Base-by-base conservation (phyloP, 2,329 filamentous ascomycete genomes). In the Fusarium sacchari region DNA sequence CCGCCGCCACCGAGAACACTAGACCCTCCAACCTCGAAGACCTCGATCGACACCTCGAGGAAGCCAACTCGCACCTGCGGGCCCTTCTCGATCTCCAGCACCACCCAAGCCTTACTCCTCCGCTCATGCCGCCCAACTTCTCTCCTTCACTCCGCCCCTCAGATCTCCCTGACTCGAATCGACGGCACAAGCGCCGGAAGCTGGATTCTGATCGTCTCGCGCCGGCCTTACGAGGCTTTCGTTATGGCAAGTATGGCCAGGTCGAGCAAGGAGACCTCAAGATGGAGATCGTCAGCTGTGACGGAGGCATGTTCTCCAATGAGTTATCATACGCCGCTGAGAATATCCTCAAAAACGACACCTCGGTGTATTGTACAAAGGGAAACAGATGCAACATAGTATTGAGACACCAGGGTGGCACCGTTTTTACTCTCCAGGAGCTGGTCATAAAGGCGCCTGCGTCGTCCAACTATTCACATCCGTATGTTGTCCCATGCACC, bases 201-300 rank as follows among this genome's bases (percentile, higher is more conserved):
- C 81, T 94, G 42, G 92, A 94, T 76, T 86, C 88, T 3, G 91
- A 93, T 70, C 86, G 87, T 52, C 81, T 86, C 20, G 82, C 85
- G 32, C 82, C 85, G 12, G 80, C 80, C 43, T 88, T 86, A 74
- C 84, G 83, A 68, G 89, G 87, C 5, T 94, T 95, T 79, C 91
- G 89, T 71, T 98, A 98, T 80, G 96, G 95, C 28, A 91, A 91
- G 77, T 94, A 92, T 80, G 96, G 95, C 24, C 95, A 97, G 82
- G 93, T 97, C 22, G 93, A 96, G 68, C 89, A 94, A 1, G 95
- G 95, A 7, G 88, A 89, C 72, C 84, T 98, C 77, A 92, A 88
- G 70, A 94, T 98, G 93, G 93, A 97, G 80, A 91, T 98, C 71
- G 88, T 94, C 55, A 96, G 92, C 85, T 98, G 95, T 79, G 95